Evolutionary conservation across 192 early-diverging fungal genomes (phyloP).

Genomic region (Podila minutissima): DNA sequence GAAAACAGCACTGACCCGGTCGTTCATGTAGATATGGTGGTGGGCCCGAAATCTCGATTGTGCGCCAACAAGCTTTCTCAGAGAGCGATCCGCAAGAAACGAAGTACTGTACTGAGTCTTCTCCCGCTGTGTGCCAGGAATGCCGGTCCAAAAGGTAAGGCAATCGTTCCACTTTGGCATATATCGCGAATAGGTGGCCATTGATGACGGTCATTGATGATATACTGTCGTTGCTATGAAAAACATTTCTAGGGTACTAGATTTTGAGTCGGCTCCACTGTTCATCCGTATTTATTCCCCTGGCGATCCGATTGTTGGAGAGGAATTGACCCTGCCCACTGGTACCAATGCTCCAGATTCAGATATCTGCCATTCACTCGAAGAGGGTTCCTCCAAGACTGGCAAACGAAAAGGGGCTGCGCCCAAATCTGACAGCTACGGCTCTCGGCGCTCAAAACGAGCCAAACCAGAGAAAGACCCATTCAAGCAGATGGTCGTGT

Average conservation of each 20-base stretch:
- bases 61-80: not conserved
- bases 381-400: not conserved
- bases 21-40: slow-evolving; percentile 16
- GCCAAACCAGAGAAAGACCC: slow-evolving; percentile 5
- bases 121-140: not conserved
- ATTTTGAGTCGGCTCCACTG: not conserved
- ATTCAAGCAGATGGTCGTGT: slow-evolving; percentile 15
- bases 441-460: slow-evolving; percentile 30
- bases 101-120: not conserved
- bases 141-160: slow-evolving; percentile 25
- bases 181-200: not conserved
- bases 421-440: not conserved
- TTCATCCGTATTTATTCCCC: slow-evolving; percentile 1
- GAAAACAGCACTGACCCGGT: too few relatives aligned
- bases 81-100: not conserved
- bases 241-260: not conserved
- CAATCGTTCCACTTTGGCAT: not conserved
- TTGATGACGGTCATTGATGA: too few relatives aligned
- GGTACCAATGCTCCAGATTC: not conserved
- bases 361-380: not conserved
- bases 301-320: not conserved
- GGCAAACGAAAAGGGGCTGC: slow-evolving; percentile 4
- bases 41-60: slow-evolving; percentile 5
- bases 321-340: not conserved
- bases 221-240: too few relatives aligned